Evolutionary conservation across 2,329 filamentous ascomycete species (phyloP).

Genomic region (Cordyceps fumosorosea): DNA sequence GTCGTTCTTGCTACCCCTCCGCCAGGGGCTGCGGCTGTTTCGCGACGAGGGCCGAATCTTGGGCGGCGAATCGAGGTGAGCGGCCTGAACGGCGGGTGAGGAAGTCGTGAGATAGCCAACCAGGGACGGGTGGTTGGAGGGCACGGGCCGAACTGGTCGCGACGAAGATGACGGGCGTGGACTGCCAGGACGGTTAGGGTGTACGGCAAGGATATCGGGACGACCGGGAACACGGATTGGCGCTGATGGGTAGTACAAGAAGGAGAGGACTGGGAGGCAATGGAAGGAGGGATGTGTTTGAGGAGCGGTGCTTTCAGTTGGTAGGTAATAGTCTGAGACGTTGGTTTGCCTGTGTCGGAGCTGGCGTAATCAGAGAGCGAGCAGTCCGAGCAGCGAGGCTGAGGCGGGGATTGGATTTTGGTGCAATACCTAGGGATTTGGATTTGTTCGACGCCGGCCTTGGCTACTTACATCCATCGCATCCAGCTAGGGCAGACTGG

Average conservation of each 20-base stretch:
- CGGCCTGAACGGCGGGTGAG: slow-evolving; percentile 58
- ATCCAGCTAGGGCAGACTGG: no score
- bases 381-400: background rate
- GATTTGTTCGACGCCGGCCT: no score
- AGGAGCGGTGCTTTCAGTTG: slow-evolving; percentile 1
- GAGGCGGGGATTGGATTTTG: background rate
- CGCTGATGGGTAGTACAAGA: background rate
- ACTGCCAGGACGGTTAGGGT: slow-evolving; percentile 11
- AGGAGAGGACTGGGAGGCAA: slow-evolving; percentile 6
- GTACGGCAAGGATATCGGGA: slow-evolving; percentile 11
- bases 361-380: slow-evolving; percentile 10
- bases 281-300: slow-evolving; percentile 17
- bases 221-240: slow-evolving; percentile 1
- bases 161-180: slow-evolving; percentile 9
- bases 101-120: slow-evolving; percentile 62
- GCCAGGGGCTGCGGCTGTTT: slow-evolving; percentile 10
- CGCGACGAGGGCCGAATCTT: slow-evolving; percentile 14
- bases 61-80: slow-evolving; percentile 32
- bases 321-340: background rate
- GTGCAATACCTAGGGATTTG: no score
- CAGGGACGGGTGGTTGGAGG: slow-evolving; percentile 57
- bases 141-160: slow-evolving; percentile 33
- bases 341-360: slow-evolving; percentile 5
- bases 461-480: no score
- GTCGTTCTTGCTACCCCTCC: slow-evolving; percentile 11